These are phyloP conservation scores for Malassezia brasiliensis DNA, from an alignment of 1,284 basidiomycete species.

Conservation along the genomic window DNA sequence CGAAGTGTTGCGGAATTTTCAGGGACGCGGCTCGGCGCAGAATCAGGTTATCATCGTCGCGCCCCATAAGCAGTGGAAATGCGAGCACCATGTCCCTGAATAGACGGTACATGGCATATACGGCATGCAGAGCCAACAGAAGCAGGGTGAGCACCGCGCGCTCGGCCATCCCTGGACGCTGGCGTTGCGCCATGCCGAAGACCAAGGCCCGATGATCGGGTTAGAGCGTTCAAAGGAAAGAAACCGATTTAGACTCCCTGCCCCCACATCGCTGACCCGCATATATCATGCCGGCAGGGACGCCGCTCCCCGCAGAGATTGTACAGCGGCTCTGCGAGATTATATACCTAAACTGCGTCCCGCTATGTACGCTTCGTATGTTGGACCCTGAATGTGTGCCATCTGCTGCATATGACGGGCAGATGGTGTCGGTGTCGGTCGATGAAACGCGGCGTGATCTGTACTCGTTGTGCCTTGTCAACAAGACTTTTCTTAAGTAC, in stretches of 20 bases:
- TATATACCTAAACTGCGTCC: slow-evolving; percentile 37
- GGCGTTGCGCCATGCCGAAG: background rate
- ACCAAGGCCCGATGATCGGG: background rate
- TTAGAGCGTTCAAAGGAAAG: background rate
- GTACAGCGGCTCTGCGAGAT: slow-evolving; percentile 31
- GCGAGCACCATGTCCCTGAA: background rate
- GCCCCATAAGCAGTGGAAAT: background rate
- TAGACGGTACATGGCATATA: background rate
- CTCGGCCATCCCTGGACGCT: background rate
- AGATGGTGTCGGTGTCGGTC: slow-evolving; percentile 33
- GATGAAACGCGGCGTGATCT: slow-evolving; percentile 32
- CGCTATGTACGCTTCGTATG: slow-evolving; percentile 34
- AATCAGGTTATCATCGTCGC: background rate
- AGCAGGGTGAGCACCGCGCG: background rate
- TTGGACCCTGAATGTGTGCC: slow-evolving; percentile 41
- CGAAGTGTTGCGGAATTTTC: slow-evolving; percentile 4
- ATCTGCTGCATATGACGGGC: slow-evolving; percentile 35
- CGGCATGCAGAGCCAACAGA: background rate
- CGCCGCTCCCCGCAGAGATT: slow-evolving; percentile 28
- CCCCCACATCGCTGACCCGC: too few relatives aligned
- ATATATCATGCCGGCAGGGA: background rate
- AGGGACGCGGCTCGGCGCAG: background rate
- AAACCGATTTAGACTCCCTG: background rate
- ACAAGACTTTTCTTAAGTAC: slow-evolving; percentile 34
- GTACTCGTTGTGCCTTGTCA: slow-evolving; percentile 41